A percentile compares a stretch with the other conserved stretches of the same genome.
Evolutionary conservation across 441 rosid species (phyloP).

Genomic region (Mallotus repandus): DNA sequence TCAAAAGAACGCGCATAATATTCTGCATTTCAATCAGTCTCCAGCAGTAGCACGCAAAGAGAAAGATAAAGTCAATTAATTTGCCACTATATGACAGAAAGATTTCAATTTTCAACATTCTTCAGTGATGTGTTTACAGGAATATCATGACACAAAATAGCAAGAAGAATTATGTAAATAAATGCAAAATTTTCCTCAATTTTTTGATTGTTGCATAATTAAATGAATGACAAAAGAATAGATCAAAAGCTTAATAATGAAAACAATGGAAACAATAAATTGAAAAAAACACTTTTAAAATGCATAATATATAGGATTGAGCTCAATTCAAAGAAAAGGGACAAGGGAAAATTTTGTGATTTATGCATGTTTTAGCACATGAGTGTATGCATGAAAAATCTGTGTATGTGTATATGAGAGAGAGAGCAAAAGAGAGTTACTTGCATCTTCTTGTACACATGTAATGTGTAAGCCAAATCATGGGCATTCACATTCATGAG

Average conservation of each 20-base stretch:
- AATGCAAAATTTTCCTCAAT: neutral
- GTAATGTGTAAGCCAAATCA: constrained; percentile 67
- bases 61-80: neutral
- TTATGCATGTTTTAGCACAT: neutral
- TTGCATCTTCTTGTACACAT: constrained; percentile 69
- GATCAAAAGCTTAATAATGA: constrained; percentile 9
- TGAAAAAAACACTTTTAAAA: neutral
- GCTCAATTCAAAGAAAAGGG: neutral
- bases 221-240: neutral
- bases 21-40: constrained; percentile 6
- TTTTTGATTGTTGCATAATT: neutral
- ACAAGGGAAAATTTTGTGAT: neutral
- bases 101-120: neutral
- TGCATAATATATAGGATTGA: neutral
- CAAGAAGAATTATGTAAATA: neutral
- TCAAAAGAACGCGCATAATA: neutral
- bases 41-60: neutral
- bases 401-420: neutral
- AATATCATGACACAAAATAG: neutral
- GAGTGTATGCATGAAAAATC: neutral
- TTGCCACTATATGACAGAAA: neutral
- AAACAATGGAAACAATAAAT: neutral
- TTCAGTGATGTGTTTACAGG: neutral
- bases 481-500: constrained; percentile 91
- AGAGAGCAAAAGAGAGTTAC: constrained; percentile 42